phyloP scores from a whole-genome alignment of 257 asterid genomes.

The Nyctanthes arbortristis region DNA sequence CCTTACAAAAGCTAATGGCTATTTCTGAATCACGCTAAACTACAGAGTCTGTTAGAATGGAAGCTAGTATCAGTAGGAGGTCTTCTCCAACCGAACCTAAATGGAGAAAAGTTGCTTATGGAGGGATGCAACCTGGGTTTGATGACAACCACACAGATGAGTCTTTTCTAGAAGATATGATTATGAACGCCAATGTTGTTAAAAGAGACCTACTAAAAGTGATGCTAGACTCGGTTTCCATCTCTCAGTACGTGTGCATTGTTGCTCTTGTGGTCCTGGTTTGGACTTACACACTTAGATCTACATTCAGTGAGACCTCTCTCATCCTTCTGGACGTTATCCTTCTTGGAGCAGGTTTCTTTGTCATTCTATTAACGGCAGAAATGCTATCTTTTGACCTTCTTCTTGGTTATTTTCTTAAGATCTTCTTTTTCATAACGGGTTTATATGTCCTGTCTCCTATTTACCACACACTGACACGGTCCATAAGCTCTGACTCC shows the following conservation, averaged over 20 bases:
- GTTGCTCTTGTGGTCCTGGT: conserved; percentile 86
- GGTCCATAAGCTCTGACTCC: conserved; percentile 86
- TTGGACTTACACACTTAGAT: conserved; percentile 79
- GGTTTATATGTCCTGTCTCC: conserved; percentile 76
- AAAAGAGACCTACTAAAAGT: conserved; percentile 79
- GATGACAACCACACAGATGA: conserved; percentile 74
- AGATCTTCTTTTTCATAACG: conserved; percentile 65
- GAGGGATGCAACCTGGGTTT: conserved; percentile 61
- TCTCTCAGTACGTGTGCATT: conserved; percentile 82
- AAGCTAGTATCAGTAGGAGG: conserved; percentile 29
- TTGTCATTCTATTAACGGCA: conserved; percentile 65
- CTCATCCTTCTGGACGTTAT: conserved; percentile 60
- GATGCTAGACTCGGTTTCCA: conserved; percentile 78
- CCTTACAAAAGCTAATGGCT: neutral
- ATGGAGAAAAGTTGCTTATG: conserved; percentile 90
- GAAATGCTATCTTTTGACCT: conserved; percentile 56
- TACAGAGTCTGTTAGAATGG: conserved; percentile 38
- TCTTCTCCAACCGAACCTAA: conserved; percentile 45
- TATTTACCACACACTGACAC: conserved; percentile 78
- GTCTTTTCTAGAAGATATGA: conserved; percentile 83
- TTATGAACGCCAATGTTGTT: conserved; percentile 92
- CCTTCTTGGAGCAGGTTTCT: conserved; percentile 73
- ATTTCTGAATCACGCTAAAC: neutral
- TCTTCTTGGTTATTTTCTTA: conserved; percentile 57
- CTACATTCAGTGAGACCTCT: conserved; percentile 49